A percentile compares a stretch with the other conserved stretches of the same genome.
Evolutionary conservation across 192 early-diverging fungal genomes (phyloP).

Genomic region (Linnemannia zychae): DNA sequence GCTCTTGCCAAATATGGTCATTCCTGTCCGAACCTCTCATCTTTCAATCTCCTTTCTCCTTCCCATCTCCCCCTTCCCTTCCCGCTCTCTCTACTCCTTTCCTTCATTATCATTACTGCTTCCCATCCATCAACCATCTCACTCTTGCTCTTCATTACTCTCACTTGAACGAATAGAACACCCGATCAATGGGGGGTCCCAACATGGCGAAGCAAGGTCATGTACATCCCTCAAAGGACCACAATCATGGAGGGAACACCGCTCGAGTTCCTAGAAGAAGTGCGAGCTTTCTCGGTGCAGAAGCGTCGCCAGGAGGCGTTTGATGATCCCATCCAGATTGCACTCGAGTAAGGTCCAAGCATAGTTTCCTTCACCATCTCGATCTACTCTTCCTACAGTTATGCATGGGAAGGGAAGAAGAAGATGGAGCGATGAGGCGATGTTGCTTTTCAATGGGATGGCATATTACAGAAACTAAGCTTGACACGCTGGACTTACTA

Average conservation of each 20-base stretch:
- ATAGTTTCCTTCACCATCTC: no score
- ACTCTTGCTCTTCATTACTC: background rate
- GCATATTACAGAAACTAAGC: background rate
- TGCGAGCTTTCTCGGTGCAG: constrained; percentile 68
- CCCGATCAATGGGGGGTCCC: constrained; percentile 73
- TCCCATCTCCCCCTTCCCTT: background rate
- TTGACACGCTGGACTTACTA: constrained; percentile 48
- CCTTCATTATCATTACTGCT: constrained; percentile 15
- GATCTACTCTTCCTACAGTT: no score
- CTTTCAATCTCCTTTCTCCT: background rate
- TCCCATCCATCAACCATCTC: constrained; percentile 71
- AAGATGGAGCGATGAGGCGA: no score
- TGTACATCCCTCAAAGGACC: constrained; percentile 89
- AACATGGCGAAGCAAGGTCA: constrained; percentile 80
- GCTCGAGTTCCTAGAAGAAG: constrained; percentile 72
- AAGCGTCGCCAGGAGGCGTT: constrained; percentile 41
- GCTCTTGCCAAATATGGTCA: constrained; percentile 25
- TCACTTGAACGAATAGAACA: constrained; percentile 24
- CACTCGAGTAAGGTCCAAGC: constrained; percentile 20
- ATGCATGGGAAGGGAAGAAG: no score
- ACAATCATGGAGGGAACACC: constrained; percentile 81
- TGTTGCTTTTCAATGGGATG: no score
- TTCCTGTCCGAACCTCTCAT: constrained; percentile 8
- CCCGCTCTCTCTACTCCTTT: background rate
- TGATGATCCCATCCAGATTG: constrained; percentile 70